Conservation (phyloP, 805 yeast species). For the Wickerhamiella spandovensis region DNA sequence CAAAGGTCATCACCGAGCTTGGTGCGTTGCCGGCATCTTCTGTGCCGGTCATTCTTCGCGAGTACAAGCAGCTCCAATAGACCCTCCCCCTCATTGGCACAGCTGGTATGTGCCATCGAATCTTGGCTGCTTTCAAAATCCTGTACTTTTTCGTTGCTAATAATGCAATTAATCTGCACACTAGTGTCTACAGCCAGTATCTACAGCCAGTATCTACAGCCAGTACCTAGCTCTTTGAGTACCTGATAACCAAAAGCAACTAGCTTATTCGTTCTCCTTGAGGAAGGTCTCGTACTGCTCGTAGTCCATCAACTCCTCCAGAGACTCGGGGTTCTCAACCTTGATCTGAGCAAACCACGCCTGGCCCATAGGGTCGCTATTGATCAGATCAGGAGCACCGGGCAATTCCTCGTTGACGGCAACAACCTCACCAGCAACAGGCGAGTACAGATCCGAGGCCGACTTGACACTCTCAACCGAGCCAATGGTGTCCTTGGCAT, state of each 20-base stretch:
- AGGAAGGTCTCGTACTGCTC: constrained; percentile 25
- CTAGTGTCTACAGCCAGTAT: too few species aligned
- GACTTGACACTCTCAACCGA: constrained; percentile 91
- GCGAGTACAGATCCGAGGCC: constrained; percentile 85
- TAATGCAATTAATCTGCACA: too few species aligned
- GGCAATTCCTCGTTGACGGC: constrained; percentile 59
- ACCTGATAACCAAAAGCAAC: not conserved
- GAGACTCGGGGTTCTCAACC: constrained; percentile 31
- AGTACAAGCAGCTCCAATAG: constrained; percentile 33
- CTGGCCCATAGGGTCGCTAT: constrained; percentile 80
- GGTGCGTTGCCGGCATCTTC: constrained; percentile 97
- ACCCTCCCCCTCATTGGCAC: not conserved
- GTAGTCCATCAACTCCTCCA: constrained; percentile 20
- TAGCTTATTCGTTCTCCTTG: constrained; percentile 8
- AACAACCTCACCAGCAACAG: constrained; percentile 62
- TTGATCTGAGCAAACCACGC: constrained; percentile 86
- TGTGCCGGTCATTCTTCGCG: constrained; percentile 91
- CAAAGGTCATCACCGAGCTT: constrained; percentile 88
- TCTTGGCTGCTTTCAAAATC: too few species aligned
- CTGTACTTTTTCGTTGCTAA: too few species aligned
- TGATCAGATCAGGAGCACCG: constrained; percentile 63
- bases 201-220: too few species aligned
- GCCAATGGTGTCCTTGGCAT: constrained; percentile 72
- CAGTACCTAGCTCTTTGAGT: not conserved
- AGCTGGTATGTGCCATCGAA: not conserved